Evolutionary conservation across 2,329 filamentous ascomycete species (phyloP), one percentile per base, ranked within the genome.

Genomic region (Pseudogymnoascus sp.): DNA sequence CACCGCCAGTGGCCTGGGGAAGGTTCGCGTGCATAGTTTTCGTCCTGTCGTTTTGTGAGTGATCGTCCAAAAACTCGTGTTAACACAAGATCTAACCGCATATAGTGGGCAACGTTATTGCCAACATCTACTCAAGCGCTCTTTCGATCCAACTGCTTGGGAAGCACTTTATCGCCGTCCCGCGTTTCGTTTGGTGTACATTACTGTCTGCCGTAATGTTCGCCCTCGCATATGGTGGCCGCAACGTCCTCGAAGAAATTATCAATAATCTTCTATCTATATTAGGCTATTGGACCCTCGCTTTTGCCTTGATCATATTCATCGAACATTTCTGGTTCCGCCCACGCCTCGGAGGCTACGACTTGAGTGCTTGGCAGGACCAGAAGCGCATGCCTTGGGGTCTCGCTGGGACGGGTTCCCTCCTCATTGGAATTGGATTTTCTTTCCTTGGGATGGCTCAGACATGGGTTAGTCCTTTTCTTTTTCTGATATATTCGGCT

Each of bases 271-370:
- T 68, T 29, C 61, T 70, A 5, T 61, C 65, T 11, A 62, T 70
- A 7, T 31, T 70, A 11, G 68, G 68, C 38, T 70, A 70, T 50
- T 70, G 68, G 68, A 69, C 68, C 8, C 59, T 70, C 7, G 61
- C 65, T 11, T 70, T 69, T 50, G 64, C 53, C 0, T 13, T 65
- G 21, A 67, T 70, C 33, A 56, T 70, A 5, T 61, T 64, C 37
- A 63, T 68, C 14, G 68, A 70, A 31, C 61, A 64, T 38, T 67
- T 64, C 50, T 64, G 40, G n/a, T 69, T 69, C 62, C 67, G 68
- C 5, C 67, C 63, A 4, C 59, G 62, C 4, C 59, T 65, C 13
- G 64, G 66, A 14, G 67, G 67, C 1, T 69, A 69, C 37, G 67
- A 68, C 29, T 53, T 69, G 3, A 63, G 62, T 5, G 68, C 62